These are phyloP conservation scores for Penicillium herquei DNA, from an alignment of 495 filamentous ascomycete genomes.

Conservation along the genomic window DNA sequence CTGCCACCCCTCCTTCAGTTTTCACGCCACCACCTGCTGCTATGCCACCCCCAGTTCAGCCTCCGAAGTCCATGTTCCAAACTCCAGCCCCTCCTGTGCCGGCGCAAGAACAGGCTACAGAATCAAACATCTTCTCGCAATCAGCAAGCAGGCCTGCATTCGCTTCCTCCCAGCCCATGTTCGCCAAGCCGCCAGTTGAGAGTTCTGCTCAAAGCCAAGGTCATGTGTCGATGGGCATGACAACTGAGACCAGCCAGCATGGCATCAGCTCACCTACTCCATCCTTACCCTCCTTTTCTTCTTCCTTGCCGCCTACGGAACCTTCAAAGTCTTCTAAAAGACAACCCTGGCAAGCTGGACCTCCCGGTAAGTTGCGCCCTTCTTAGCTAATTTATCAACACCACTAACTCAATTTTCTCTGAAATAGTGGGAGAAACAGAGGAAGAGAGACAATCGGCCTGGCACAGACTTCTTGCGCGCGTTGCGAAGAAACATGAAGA, in stretches of 20 bases:
- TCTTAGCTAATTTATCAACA: not conserved
- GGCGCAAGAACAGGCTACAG: not conserved
- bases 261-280: not conserved
- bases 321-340: not conserved
- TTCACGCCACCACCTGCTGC: no score
- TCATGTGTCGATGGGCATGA: not conserved
- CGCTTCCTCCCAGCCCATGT: not conserved
- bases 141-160: no score
- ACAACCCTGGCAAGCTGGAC: not conserved
- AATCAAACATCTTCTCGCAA: not conserved
- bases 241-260: not conserved
- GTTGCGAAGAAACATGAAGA: conserved; percentile 6
- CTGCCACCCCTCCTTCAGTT: not conserved
- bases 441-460: conserved; percentile 17
- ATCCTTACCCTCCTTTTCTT: not conserved
- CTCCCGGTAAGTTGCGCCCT: not conserved
- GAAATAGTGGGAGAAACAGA: conserved; percentile 3
- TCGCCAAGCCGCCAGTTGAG: not conserved
- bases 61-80: not conserved
- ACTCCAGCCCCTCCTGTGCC: not conserved
- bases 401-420: not conserved
- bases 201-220: not conserved
- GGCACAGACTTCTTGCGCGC: conserved; percentile 16
- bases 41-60: not conserved
- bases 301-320: not conserved